phyloP scores from a whole-genome alignment of 106 monocot species.

The Posidonia australis region DNA sequence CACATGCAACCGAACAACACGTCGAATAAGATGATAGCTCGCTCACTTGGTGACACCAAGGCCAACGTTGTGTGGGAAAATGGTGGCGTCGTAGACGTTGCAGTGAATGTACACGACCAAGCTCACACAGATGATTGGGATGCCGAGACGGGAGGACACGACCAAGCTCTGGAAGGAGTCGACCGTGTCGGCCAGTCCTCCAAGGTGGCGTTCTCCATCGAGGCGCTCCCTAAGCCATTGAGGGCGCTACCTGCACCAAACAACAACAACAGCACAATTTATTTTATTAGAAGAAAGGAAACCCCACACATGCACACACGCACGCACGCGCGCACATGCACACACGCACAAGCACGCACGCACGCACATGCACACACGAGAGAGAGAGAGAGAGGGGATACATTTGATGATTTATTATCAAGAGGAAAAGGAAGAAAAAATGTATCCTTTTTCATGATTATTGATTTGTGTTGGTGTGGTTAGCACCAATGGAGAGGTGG shows the following conservation, averaged over 20 bases:
- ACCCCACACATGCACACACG: no score
- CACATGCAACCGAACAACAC: no score
- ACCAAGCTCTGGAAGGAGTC: slow-evolving; percentile 61
- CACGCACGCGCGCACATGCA: no score
- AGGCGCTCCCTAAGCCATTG: slow-evolving; percentile 57
- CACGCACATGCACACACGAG: no score
- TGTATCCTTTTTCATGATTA: no score
- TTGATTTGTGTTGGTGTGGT: no score
- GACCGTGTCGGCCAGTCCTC: slow-evolving; percentile 66
- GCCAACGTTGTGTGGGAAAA: slow-evolving; percentile 85
- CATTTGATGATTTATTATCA: not conserved
- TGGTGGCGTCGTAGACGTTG: slow-evolving; percentile 65
- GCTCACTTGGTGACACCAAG: slow-evolving; percentile 62
- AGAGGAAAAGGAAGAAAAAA: not conserved
- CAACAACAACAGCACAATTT: not conserved
- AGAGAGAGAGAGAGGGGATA: no score
- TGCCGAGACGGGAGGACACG: slow-evolving; percentile 52
- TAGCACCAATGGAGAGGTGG: slow-evolving; percentile 31
- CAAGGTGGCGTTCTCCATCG: slow-evolving; percentile 25
- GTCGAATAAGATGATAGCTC: not conserved
- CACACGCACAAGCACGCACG: no score
- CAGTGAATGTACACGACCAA: slow-evolving; percentile 82
- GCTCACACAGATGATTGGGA: slow-evolving; percentile 66
- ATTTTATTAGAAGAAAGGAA: no score
- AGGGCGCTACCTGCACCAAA: slow-evolving; percentile 31